phyloP scores from a whole-genome alignment of 2,329 filamentous ascomycete species.

The Pleochaeta shiraiana region DNA sequence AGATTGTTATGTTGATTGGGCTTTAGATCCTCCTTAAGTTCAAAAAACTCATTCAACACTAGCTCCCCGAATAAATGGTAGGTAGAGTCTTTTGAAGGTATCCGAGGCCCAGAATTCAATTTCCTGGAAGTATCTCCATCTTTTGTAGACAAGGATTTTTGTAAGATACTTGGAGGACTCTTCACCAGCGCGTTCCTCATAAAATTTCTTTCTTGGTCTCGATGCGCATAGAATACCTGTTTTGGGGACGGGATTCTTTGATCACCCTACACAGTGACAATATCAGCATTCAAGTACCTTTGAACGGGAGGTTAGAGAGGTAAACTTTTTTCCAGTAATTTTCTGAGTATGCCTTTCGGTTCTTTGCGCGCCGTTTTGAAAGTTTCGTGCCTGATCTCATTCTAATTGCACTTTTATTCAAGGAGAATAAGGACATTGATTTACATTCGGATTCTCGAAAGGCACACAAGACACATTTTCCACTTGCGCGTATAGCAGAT shows the following conservation, averaged over 20 bases:
- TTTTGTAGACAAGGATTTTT: neutral
- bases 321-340: neutral
- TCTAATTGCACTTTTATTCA: neutral
- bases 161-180: neutral
- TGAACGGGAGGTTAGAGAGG: neutral
- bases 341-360: neutral
- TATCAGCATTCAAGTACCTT: neutral
- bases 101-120: neutral
- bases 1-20: neutral
- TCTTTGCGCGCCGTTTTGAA: neutral
- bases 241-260: neutral
- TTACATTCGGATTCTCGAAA: slow-evolving; percentile 17
- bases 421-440: slow-evolving; percentile 12
- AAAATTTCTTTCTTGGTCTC: neutral
- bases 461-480: slow-evolving; percentile 22
- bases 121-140: neutral
- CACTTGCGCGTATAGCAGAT: slow-evolving; percentile 19
- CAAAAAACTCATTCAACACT: slow-evolving; percentile 4
- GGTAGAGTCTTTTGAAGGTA: slow-evolving; percentile 5
- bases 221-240: neutral
- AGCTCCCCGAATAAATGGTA: slow-evolving; percentile 9
- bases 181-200: neutral
- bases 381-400: neutral
- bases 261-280: neutral
- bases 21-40: neutral